These are phyloP conservation scores for Parietichytrium sp. DNA, from an alignment of 108 stramenopile genomes.

Conservation along the genomic window DNA sequence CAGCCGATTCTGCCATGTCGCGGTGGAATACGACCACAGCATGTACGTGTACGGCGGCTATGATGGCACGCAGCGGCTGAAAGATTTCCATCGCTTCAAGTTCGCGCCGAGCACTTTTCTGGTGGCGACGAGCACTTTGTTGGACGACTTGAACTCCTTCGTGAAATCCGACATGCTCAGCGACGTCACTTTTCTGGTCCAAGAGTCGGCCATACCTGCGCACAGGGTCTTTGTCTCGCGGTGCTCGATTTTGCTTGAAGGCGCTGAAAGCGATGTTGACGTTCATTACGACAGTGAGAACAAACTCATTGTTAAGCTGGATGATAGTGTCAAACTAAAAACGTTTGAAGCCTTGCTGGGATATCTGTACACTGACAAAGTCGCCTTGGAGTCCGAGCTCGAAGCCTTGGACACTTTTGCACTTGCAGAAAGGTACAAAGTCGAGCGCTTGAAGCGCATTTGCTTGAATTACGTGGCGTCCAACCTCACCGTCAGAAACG, in stretches of 20 bases:
- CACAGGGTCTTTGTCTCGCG: slow-evolving; percentile 27
- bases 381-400: slow-evolving; percentile 71
- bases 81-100: slow-evolving; percentile 40
- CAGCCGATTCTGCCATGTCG: not conserved
- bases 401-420: slow-evolving; percentile 92
- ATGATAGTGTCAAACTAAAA: not conserved
- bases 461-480: slow-evolving; percentile 66
- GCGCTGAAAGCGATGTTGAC: not conserved
- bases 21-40: slow-evolving; percentile 67
- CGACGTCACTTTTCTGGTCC: not conserved
- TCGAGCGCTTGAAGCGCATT: slow-evolving; percentile 86
- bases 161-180: not conserved
- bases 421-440: slow-evolving; percentile 88
- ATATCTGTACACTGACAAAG: slow-evolving; percentile 91
- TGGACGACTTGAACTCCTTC: not conserved
- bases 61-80: not conserved
- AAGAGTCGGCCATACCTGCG: not conserved
- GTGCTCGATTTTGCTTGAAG: not conserved
- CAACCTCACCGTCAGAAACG: slow-evolving; percentile 84
- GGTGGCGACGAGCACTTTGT: not conserved
- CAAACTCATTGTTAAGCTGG: not conserved
- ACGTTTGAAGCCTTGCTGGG: slow-evolving; percentile 83
- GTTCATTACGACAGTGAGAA: not conserved
- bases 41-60: slow-evolving; percentile 82
- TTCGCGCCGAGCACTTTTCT: not conserved